These are phyloP conservation scores for Coniochaeta hoffmannii DNA, from an alignment of 2,329 filamentous ascomycete genomes.

Conservation along the genomic window DNA sequence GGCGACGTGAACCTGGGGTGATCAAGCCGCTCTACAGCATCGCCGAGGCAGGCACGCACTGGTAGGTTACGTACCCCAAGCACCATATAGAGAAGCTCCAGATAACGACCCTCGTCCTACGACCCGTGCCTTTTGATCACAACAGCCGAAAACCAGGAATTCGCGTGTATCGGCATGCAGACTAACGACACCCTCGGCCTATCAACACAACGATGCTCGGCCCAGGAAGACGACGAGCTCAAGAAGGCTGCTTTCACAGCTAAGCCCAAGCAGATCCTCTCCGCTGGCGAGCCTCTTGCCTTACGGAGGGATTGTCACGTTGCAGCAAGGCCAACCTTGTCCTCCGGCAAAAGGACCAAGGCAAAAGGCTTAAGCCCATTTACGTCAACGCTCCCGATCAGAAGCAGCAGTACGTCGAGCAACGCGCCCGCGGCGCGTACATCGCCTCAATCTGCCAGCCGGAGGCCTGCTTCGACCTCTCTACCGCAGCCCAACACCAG, in stretches of 20 bases:
- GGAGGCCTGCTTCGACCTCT: background rate
- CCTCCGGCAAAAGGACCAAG: background rate
- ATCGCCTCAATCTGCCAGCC: background rate
- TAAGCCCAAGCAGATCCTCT: background rate
- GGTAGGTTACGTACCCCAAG: too few species aligned
- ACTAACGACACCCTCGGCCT: background rate
- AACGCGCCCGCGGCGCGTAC: background rate
- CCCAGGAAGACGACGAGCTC: background rate
- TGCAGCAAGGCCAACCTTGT: background rate
- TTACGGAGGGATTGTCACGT: background rate
- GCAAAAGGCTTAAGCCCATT: background rate
- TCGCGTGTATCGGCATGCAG: background rate
- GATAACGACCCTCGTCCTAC: background rate
- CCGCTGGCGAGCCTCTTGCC: background rate
- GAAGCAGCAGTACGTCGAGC: background rate
- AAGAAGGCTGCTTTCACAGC: background rate
- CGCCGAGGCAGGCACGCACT: too few species aligned
- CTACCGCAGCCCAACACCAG: background rate
- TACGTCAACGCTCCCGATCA: background rate
- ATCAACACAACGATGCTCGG: background rate
- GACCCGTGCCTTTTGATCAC: background rate
- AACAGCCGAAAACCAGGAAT: background rate
- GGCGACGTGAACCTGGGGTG: too few species aligned
- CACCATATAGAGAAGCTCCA: background rate
- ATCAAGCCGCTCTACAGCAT: background rate